Percentiles rank a stretch among this genome's conserved stretches.
Conservation (phyloP, 305 asterid species). For the Galium porrigens region DNA sequence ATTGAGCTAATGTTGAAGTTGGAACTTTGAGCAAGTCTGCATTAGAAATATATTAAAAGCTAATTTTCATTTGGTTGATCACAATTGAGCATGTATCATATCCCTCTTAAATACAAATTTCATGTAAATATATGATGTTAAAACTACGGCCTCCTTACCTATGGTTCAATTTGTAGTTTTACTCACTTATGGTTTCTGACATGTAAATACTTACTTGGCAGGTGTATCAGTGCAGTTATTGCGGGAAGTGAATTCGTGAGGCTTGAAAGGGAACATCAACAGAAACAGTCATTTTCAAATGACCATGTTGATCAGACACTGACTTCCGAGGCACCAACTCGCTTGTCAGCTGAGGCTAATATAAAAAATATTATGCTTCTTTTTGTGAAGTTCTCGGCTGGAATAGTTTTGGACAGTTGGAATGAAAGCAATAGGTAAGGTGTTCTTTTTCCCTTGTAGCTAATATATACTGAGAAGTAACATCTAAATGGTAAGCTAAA, state of each 20-base stretch:
- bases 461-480: neutral
- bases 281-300: slow-evolving; percentile 59
- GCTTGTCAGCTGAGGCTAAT: slow-evolving; percentile 54
- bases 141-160: neutral
- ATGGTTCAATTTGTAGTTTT: neutral
- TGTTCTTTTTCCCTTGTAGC: neutral
- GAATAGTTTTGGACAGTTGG: slow-evolving; percentile 74
- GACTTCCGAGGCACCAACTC: slow-evolving; percentile 46
- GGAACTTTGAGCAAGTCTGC: neutral
- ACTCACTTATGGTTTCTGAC: slow-evolving; percentile 2
- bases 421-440: slow-evolving; percentile 60
- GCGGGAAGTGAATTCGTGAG: slow-evolving; percentile 82
- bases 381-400: slow-evolving; percentile 75
- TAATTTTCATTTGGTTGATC: neutral
- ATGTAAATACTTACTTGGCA: slow-evolving; percentile 22
- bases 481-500: neutral
- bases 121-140: neutral
- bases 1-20: neutral
- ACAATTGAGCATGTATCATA: neutral
- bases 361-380: slow-evolving; percentile 81
- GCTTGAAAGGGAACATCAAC: slow-evolving; percentile 73
- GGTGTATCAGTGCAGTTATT: slow-evolving; percentile 84
- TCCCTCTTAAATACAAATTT: neutral
- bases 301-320: slow-evolving; percentile 49
- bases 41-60: neutral